These are phyloP conservation scores for Poterioochromonas sp. DNA, from an alignment of 352 stramenopile genomes.

Conservation along the genomic window DNA sequence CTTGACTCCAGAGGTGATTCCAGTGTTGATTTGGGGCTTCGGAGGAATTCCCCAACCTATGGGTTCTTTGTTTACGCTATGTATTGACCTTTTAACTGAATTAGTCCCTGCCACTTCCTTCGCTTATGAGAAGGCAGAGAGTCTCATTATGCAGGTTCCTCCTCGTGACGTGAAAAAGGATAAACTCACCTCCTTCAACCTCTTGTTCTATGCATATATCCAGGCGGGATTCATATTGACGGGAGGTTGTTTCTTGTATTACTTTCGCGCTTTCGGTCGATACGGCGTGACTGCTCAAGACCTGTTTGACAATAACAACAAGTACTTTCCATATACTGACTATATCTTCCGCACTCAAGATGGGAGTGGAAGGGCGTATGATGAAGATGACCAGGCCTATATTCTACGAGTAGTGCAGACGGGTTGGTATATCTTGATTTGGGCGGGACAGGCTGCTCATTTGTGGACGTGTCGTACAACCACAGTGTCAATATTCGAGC, in stretches of 20 bases:
- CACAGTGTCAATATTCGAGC: neutral
- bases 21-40: slow-evolving; percentile 58
- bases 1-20: slow-evolving; percentile 69
- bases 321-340: slow-evolving; percentile 6
- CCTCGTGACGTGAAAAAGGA: slow-evolving; percentile 52
- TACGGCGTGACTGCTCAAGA: neutral
- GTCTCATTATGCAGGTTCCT: slow-evolving; percentile 61
- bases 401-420: neutral
- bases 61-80: slow-evolving; percentile 57
- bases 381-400: neutral
- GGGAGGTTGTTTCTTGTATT: slow-evolving; percentile 30
- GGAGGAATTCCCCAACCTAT: slow-evolving; percentile 60
- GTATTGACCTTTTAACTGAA: slow-evolving; percentile 41
- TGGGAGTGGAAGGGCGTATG: neutral
- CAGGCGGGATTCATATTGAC: slow-evolving; percentile 39
- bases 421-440: slow-evolving; percentile 7
- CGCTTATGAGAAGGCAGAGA: slow-evolving; percentile 62
- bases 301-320: neutral
- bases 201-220: slow-evolving; percentile 61
- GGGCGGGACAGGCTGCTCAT: neutral
- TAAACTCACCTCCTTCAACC: slow-evolving; percentile 59
- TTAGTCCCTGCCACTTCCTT: slow-evolving; percentile 69
- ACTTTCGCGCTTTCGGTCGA: slow-evolving; percentile 24
- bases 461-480: neutral
- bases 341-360: neutral